phyloP scores from a whole-genome alignment of 371 early-diverging fungal species.

The Circinella umbellata region DNA sequence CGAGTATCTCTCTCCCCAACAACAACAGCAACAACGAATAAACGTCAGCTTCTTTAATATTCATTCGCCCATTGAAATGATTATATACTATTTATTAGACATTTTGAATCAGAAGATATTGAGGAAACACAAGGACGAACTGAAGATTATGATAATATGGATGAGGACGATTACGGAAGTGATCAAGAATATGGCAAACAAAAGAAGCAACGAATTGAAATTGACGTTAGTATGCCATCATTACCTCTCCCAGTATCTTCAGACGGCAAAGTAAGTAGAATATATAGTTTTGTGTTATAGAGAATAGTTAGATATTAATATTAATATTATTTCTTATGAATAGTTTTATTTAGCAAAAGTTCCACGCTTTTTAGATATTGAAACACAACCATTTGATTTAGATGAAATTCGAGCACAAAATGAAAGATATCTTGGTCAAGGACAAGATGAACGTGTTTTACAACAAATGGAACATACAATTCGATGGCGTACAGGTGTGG shows the following conservation, averaged over 20 bases:
- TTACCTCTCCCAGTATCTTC: conserved; percentile 42
- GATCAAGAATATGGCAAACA: conserved; percentile 33
- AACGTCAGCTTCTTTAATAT: neutral
- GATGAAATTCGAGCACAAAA: conserved; percentile 18
- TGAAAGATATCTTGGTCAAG: conserved; percentile 48
- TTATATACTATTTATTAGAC: neutral
- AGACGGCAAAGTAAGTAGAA: conserved; percentile 33
- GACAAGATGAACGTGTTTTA: conserved; percentile 46
- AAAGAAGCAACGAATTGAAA: conserved; percentile 41
- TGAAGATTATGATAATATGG: conserved; percentile 33
- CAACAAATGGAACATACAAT: conserved; percentile 77
- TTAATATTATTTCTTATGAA: neutral
- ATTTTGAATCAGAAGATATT: neutral
- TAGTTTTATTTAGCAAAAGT: conserved; percentile 73
- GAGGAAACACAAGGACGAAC: conserved; percentile 12
- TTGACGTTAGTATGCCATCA: conserved; percentile 41
- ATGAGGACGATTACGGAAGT: conserved; percentile 30
- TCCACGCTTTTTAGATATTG: conserved; percentile 76
- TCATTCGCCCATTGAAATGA: no score
- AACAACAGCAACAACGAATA: neutral
- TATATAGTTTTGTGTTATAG: neutral
- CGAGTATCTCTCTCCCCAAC: no score
- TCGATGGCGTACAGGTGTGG: conserved; percentile 71
- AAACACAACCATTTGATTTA: conserved; percentile 72
- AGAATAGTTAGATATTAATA: neutral